Base-by-base conservation (phyloP, 306 rosid genomes). In the Glycine tomentella region DNA sequence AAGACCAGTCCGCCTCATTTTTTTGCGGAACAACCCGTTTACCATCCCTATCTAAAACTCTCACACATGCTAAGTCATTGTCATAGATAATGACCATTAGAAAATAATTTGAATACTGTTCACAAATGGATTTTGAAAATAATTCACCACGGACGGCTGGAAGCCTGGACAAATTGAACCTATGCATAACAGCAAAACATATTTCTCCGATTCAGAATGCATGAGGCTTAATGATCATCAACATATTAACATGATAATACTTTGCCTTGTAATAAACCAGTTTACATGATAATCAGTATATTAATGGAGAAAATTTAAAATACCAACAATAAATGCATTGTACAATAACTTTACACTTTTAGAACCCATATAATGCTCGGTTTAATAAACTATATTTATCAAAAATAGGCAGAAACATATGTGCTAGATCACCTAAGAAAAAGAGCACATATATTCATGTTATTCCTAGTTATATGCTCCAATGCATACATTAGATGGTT, bases 401-500 rank as follows among this genome's bases (percentile, higher is more conserved):
- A n/a, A 15, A 15, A 71, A 79, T 36, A 59, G 12, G 17, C 51
- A 7, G 33, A 55, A 15, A 81, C 8, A 17, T 65, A 36, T 48
- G 38, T 0, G 10, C 13, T 49, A 55, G 10, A 73, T 44, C 31
- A n/a, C 33, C 65, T 15, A 56, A 45, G 36, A 75, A 66, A 75
- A 58, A 57, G 25, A 56, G 63, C 51, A 76, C 46, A 67, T 70
- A 59, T 58, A 55, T 72, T 55, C 40, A 25, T 25, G 31, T 25
- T 25, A 25, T 25, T 55, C 40, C 31, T 17, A 50, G 44, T 52
- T 16, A 56, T 50, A 52, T 33, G 31, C 55, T 33, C 14, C 69
- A 72, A 51, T 1, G 59, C 75, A 36, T 75, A 90, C 31, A 25
- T 25, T 25, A 53, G 92, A 76, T 74, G 91, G 84, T 51, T 83